Evolutionary conservation across 2,329 filamentous ascomycete genomes (phyloP).

Genomic region (Paraconiothyrium brasiliense): DNA sequence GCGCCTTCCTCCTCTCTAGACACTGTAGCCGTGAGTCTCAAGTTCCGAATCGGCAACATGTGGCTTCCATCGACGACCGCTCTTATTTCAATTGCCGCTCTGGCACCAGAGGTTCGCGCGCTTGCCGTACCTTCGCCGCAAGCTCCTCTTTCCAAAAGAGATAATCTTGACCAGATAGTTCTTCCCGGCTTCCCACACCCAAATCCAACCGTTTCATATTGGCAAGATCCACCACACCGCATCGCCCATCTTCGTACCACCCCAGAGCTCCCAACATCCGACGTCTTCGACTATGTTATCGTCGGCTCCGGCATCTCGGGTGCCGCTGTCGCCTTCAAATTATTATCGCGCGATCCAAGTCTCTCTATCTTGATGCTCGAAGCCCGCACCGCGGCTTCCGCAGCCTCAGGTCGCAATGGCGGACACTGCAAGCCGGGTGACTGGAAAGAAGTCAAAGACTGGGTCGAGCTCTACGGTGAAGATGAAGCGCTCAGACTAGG

Average conservation of each 20-base stretch:
- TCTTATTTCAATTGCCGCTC: background rate
- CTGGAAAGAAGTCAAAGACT: constrained; percentile 60
- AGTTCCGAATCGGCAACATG: constrained; percentile 2
- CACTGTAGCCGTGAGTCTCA: background rate
- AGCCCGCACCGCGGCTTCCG: constrained; percentile 39
- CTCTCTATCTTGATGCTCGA: constrained; percentile 40
- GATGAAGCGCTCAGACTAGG: constrained; percentile 56
- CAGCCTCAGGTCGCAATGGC: constrained; percentile 49
- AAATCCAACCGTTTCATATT: constrained; percentile 44
- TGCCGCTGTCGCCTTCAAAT: constrained; percentile 37
- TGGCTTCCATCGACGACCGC: background rate
- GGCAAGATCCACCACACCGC: constrained; percentile 39
- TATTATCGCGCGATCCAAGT: constrained; percentile 23
- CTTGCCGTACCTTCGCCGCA: constrained; percentile 9
- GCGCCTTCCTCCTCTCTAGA: background rate
- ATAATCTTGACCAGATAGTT: constrained; percentile 4
- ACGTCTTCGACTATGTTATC: constrained; percentile 41
- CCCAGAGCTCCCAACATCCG: constrained; percentile 8
- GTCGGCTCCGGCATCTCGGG: constrained; percentile 43
- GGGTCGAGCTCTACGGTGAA: constrained; percentile 51
- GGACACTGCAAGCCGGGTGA: constrained; percentile 59
- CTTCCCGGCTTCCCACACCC: constrained; percentile 28
- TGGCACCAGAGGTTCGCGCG: background rate
- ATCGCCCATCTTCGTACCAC: constrained; percentile 21
- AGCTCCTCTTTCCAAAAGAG: constrained; percentile 8